Conservation (phyloP, 495 filamentous ascomycete species). For the Sordaria brevicollis region DNA sequence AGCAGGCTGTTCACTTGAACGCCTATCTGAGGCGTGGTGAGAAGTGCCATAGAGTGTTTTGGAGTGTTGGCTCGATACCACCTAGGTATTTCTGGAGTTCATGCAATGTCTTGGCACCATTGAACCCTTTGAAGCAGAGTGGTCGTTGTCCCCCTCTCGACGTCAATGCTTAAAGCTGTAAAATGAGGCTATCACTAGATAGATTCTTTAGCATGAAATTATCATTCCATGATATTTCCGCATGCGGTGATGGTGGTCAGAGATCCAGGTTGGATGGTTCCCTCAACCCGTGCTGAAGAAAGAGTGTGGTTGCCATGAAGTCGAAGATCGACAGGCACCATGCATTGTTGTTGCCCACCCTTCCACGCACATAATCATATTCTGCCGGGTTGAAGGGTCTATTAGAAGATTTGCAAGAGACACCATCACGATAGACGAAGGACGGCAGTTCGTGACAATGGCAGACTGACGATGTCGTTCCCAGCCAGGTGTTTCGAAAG, state of each 20-base stretch:
- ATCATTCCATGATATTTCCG: neutral
- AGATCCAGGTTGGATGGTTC: neutral
- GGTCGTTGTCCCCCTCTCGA: neutral
- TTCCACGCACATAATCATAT: neutral
- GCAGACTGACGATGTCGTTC: neutral
- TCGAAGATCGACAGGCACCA: neutral
- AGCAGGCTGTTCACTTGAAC: neutral
- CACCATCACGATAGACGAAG: neutral
- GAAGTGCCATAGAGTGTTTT: neutral
- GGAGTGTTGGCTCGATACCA: neutral
- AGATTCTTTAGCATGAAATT: neutral
- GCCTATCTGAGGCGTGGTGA: neutral
- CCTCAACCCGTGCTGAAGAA: neutral
- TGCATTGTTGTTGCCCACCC: neutral
- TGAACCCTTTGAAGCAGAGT: neutral
- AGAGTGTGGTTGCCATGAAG: neutral
- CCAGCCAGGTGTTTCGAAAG: neutral
- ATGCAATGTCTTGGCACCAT: neutral
- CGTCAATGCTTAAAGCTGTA: neutral
- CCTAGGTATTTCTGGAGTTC: neutral
- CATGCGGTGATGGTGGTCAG: neutral
- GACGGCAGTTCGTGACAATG: neutral
- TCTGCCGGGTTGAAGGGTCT: neutral
- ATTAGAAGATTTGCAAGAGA: neutral
- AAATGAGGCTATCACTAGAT: neutral